Evolutionary conservation across 179 eudicot species (phyloP), one percentile per base, ranked within the genome.

Genomic region (Gypsophila paniculata): DNA sequence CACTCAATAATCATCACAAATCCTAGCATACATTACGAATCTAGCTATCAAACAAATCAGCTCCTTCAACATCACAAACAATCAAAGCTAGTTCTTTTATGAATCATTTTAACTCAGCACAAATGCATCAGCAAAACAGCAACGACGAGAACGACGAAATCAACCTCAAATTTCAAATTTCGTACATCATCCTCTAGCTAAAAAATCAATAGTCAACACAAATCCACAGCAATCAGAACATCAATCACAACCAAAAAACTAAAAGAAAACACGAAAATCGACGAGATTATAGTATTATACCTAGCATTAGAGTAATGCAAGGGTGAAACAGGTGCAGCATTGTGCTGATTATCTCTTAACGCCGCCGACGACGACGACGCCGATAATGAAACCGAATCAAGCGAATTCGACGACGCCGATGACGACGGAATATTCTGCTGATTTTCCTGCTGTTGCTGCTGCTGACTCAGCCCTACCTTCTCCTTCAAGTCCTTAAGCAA

Each of bases 401-500:
- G n/a, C 2, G 72, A 32, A 29, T 65, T 67, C 13, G 77, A 54
- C 10, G 80, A 78, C 0, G 88, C 66, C 0, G 96, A 72, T 61
- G 90, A 68, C 23, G 85, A 55, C 0, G 79, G 32, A 4, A 52
- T 32, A 55, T 53, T 7, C 49, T 72, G 74, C n/a, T 65, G 70
- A 1, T 48, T 39, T 12, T 72, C 46, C 23, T 75, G 82, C 51
- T 15, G 91, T 71, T 32, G 85, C 62, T 68, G 75, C 63, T 85
- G 64, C 79, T 82, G 87, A 34, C 89, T 79, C 25, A 94, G 74
- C 14, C 99, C 99, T 29, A 94, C 99, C 80, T 84, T 91, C 77
- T 91, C 99, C 82, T 75, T 94, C 74, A 94, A 83, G 79, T 94
- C 99, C 82, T 90, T 90, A 85, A 94, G 97, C 97, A 94, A 88